Percentiles rank a stretch among this genome's conserved stretches.
Evolutionary conservation across 345 rosid genomes (phyloP).

Genomic region (Chamaenerion angustifolium): DNA sequence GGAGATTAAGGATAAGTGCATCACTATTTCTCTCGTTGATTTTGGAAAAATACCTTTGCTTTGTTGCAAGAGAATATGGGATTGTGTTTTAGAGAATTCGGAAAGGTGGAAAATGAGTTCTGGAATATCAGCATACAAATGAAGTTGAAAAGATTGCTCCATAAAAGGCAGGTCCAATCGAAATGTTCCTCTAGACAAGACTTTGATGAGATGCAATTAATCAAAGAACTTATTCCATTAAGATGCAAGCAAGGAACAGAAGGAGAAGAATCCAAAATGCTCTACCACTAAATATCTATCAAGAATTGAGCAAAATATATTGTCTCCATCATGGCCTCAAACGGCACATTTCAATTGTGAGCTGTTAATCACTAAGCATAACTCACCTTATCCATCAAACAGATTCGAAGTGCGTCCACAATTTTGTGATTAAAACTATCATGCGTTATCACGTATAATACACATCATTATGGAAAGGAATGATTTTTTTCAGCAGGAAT

Average conservation of each 20-base stretch:
- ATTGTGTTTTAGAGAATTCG: too few species aligned
- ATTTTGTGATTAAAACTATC: slow-evolving; percentile 24
- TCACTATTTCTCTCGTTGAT: too few species aligned
- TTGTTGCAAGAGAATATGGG: too few species aligned
- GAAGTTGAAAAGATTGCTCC: not conserved
- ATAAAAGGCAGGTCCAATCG: not conserved
- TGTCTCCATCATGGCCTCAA: slow-evolving; percentile 41
- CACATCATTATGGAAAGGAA: slow-evolving; percentile 10
- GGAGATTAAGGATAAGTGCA: not conserved
- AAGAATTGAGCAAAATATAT: slow-evolving; percentile 11
- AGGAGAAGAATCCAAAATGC: slow-evolving; percentile 13
- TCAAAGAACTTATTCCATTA: slow-evolving; percentile 46
- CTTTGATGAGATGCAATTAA: slow-evolving; percentile 31
- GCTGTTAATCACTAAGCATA: slow-evolving; percentile 50
- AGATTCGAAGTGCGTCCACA: slow-evolving; percentile 30
- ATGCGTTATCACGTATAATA: slow-evolving; percentile 19
- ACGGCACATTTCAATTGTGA: slow-evolving; percentile 29
- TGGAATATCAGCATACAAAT: too few species aligned
- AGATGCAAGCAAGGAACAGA: slow-evolving; percentile 19
- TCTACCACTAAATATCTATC: slow-evolving; percentile 14
- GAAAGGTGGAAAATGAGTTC: too few species aligned
- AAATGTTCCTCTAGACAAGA: not conserved
- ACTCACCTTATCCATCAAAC: slow-evolving; percentile 31
- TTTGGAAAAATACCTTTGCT: too few species aligned
- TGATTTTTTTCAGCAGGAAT: slow-evolving; percentile 18